These are phyloP conservation scores for Trypanosoma lewisi DNA, from an alignment of 208 protist species.

Conservation along the genomic window DNA sequence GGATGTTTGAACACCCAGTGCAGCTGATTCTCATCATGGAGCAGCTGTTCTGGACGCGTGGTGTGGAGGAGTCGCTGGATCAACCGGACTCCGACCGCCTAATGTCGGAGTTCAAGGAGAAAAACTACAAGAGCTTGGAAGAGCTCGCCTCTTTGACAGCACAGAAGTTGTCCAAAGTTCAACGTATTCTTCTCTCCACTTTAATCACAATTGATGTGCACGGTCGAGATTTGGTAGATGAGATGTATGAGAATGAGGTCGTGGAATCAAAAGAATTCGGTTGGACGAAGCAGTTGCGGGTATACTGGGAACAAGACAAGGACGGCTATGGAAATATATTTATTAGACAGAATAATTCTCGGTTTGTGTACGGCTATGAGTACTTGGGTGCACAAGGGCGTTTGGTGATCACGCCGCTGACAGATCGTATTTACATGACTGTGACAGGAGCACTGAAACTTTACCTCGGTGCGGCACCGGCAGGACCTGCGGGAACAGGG, in stretches of 20 bases:
- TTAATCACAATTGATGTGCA: constrained; percentile 98
- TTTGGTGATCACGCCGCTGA: constrained; percentile 98
- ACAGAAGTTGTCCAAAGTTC: constrained; percentile 82
- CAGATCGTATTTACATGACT: constrained; percentile 98
- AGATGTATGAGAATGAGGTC: constrained; percentile 92
- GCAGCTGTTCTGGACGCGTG: constrained; percentile 94
- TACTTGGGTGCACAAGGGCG: constrained; percentile 96
- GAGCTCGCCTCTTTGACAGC: constrained; percentile 91
- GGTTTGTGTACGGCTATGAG: constrained; percentile 97
- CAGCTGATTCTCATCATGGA: constrained; percentile 94
- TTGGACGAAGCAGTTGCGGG: constrained; percentile 97
- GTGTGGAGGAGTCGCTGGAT: constrained; percentile 91
- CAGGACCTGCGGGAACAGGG: constrained; percentile 95
- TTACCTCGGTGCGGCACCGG: constrained; percentile 92
- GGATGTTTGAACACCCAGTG: constrained; percentile 93
- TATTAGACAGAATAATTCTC: constrained; percentile 94
- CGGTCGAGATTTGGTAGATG: constrained; percentile 94
- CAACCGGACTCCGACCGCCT: constrained; percentile 58
- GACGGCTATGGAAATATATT: constrained; percentile 93
- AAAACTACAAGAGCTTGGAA: constrained; percentile 83
- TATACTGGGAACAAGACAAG: constrained; percentile 95
- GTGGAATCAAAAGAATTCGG: constrained; percentile 89
- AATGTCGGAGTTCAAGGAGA: constrained; percentile 75
- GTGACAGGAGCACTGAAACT: constrained; percentile 96
- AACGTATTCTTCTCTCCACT: constrained; percentile 93